Base-by-base conservation (phyloP, 23 red algal genomes). In the Gracilaria caudata region DNA sequence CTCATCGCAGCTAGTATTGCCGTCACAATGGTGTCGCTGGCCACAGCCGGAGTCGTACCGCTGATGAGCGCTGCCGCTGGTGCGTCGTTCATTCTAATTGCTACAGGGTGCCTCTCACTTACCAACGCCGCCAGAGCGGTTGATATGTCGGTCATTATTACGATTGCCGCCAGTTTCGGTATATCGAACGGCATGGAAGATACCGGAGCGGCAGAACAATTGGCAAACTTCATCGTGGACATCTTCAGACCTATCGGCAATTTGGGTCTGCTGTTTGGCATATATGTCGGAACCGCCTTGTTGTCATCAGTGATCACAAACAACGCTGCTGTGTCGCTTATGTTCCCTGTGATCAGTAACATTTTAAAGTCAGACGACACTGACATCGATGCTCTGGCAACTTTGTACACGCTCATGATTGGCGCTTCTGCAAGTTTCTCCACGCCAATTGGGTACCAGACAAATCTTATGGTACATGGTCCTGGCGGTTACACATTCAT, bases 401-500 rank as follows among this genome's bases (percentile, higher is more conserved):
- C 53, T 17, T 77, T 98, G 2, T 98, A 94, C 70, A 93, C 89
- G 20, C 83, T 98, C 16, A 93, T 93, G 90, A 77, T 98, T 28
- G 95, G 90, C 2, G 95, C 90, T 41, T 88, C 76, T 17, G 64
- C 84, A 29, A 79, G 78, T 66, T 98, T 98, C 51, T 94, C 90
- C 23, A 89, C 90, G 7, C 95, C 90, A 25, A 98, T 93, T 41
- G 95, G 95, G 16, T 93, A 98, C 35, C 81, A 94, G 20, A 98
- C 95, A 25, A 98, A 98, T 81, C 86, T 98, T 21, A 94, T 98
- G 86, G 95, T 98, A 46, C 95, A 98, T 60, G 95, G 95, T 41
- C 90, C 95, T 17, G 95, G 90, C 19, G 90, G 90, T 7, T 98
- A 98, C 53, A 89, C 90, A 20, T 93, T 98, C 65, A 78, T 84